These are phyloP conservation scores for Tetracentron sinense DNA, from an alignment of 164 flowering plant genomes.

Conservation along the genomic window DNA sequence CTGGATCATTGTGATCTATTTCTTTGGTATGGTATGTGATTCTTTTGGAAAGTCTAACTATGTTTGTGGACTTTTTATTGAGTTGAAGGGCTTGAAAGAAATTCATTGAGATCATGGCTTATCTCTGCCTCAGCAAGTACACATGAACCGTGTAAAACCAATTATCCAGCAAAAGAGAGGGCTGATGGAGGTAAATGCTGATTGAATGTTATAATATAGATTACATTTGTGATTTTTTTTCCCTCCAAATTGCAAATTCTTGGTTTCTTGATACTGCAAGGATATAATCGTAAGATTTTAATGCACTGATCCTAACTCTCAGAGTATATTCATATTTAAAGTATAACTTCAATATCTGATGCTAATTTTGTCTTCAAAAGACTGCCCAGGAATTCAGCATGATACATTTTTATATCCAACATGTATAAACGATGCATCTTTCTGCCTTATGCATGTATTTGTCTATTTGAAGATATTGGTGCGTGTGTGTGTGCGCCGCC, in stretches of 20 bases:
- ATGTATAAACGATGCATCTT: no score
- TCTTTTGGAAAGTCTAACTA: constrained; percentile 2
- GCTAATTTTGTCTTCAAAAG: no score
- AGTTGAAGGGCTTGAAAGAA: constrained; percentile 47
- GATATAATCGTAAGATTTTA: background rate
- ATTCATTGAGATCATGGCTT: constrained; percentile 64
- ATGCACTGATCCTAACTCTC: background rate
- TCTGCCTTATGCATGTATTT: no score
- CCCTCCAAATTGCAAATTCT: no score
- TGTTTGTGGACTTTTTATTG: constrained; percentile 7
- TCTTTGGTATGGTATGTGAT: background rate
- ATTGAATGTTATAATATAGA: background rate
- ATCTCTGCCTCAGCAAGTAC: constrained; percentile 36
- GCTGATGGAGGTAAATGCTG: constrained; percentile 33
- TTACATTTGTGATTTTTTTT: background rate
- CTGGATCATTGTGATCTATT: background rate
- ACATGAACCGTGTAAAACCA: constrained; percentile 13
- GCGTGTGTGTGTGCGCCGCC: no score
- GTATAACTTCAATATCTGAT: no score
- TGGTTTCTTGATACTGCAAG: background rate
- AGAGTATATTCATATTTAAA: no score
- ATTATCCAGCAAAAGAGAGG: constrained; percentile 14
- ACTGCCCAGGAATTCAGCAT: no score
- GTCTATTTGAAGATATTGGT: no score
- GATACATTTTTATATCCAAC: no score